A percentile compares a stretch with the other conserved stretches of the same genome.
These are phyloP conservation scores for Nadsonia fulvescens DNA, from an alignment of 805 yeast genomes.

Conservation along the genomic window DNA sequence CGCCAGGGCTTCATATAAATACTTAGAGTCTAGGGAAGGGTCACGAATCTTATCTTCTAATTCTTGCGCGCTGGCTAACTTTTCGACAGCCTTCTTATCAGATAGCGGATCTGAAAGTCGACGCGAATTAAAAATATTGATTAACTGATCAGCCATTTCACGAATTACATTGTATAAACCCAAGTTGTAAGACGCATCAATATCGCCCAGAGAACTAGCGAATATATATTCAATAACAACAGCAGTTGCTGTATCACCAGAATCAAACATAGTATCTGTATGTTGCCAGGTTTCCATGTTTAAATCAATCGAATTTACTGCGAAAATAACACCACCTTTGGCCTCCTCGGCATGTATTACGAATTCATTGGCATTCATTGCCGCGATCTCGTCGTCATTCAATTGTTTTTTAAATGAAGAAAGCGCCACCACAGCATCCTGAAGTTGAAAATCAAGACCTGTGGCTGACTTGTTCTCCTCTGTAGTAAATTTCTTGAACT, in stretches of 20 bases:
- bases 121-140: too few relatives aligned
- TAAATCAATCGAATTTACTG: constrained; percentile 58
- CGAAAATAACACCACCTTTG: constrained; percentile 62
- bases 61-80: too few relatives aligned
- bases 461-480: constrained; percentile 26
- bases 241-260: too few relatives aligned
- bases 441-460: constrained; percentile 39
- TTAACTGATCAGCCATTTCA: constrained; percentile 91
- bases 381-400: constrained; percentile 30
- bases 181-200: constrained; percentile 83
- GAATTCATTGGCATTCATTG: constrained; percentile 35
- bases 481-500: constrained; percentile 14
- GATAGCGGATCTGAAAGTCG: too few relatives aligned
- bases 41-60: constrained; percentile 28
- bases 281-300: constrained; percentile 61
- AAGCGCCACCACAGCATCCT: constrained; percentile 48
- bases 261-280: too few relatives aligned
- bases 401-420: constrained; percentile 36
- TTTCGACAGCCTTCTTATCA: too few relatives aligned
- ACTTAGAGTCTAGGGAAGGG: constrained; percentile 25
- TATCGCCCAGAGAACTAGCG: constrained; percentile 87
- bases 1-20: constrained; percentile 39
- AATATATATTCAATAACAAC: too few relatives aligned
- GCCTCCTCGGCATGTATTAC: constrained; percentile 35
- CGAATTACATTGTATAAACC: constrained; percentile 81